Base-by-base conservation (phyloP, 768 basidiomycete genomes). In the Russula virescens region DNA sequence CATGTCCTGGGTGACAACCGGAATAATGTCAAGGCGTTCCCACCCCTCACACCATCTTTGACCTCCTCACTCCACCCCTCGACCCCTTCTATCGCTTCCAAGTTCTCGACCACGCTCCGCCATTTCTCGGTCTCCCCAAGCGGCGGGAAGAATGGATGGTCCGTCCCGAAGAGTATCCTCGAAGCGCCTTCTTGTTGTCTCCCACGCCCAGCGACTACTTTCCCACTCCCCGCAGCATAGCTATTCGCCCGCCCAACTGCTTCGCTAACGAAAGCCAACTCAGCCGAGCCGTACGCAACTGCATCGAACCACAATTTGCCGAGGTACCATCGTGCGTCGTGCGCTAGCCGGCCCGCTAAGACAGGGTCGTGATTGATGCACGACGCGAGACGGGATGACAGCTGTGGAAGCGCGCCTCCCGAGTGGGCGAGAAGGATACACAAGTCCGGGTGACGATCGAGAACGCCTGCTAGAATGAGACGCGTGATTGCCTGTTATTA, bases 71-170 rank as follows among this genome's bases (percentile, higher is more conserved):
- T 75, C 81, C 90, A 90, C 10, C 83, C 83, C 50, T 79, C 73
- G 10, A 88, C 87, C 5, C 72, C 76, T 48, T 84, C 79, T 61
- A 94, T 91, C 2, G 92, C 91, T 58, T 88, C 84, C 60, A 94
- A 70, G 73, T 94, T 95, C 67, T 92, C 90, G 31, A 89, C 83
- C 3, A 93, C 92, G 69, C 89, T 91, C 74, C 76, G 81, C 93
- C 93, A 94, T 70, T 84, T 91, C 62, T 84, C 83, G 48, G 77
- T 80, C 51, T 76, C 74, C 63, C 77, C 74, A 43, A 94, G 79
- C 2, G 92, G 93, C 18, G 92, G 93, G 76, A 94, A 94, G 79
- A 94, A 94, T 0, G 91, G 92, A 71, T 94, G 89, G 70, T 94
- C 92, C 34, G 91, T 93, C 23, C 92, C 92, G 68, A 91, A 94